These are phyloP conservation scores for Penicillium waksmanii DNA, from an alignment of 495 filamentous ascomycete genomes.

Conservation along the genomic window DNA sequence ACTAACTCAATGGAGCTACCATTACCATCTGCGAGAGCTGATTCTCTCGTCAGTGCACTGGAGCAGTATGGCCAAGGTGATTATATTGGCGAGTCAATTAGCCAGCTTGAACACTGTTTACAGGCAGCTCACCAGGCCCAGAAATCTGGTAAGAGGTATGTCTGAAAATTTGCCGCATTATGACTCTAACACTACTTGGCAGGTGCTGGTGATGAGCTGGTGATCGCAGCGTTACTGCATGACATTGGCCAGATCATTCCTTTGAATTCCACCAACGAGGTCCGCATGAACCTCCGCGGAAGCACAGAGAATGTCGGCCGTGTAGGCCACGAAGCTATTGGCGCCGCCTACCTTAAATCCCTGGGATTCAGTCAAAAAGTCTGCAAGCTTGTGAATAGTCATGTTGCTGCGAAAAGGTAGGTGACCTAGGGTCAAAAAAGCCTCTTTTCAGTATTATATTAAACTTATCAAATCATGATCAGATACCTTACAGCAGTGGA, in stretches of 20 bases:
- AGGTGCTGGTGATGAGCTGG: constrained; percentile 38
- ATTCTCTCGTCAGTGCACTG: constrained; percentile 27
- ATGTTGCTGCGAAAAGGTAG: constrained; percentile 52
- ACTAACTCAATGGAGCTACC: too few relatives aligned
- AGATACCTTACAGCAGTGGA: constrained; percentile 47
- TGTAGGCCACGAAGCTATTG: constrained; percentile 46
- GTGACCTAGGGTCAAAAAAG: not conserved
- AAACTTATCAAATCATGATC: not conserved
- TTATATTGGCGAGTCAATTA: constrained; percentile 49
- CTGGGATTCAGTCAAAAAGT: constrained; percentile 46
- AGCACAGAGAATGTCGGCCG: constrained; percentile 42
- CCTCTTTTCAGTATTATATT: too few relatives aligned
- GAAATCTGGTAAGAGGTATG: constrained; percentile 20
- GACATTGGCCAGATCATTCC: constrained; percentile 51
- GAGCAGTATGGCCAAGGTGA: constrained; percentile 39
- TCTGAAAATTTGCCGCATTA: too few relatives aligned
- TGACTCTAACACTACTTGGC: not conserved
- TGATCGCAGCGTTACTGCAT: constrained; percentile 48
- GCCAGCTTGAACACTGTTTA: constrained; percentile 50
- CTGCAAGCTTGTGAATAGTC: constrained; percentile 42
- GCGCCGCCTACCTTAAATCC: constrained; percentile 40
- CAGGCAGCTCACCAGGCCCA: constrained; percentile 45
- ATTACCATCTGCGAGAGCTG: constrained; percentile 15
- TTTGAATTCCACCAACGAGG: constrained; percentile 31
- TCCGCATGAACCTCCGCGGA: constrained; percentile 32